Evolutionary conservation across 1,139 yeast genomes (phyloP), one percentile per base, ranked within the genome.

Genomic region (Nadsonia commutata): DNA sequence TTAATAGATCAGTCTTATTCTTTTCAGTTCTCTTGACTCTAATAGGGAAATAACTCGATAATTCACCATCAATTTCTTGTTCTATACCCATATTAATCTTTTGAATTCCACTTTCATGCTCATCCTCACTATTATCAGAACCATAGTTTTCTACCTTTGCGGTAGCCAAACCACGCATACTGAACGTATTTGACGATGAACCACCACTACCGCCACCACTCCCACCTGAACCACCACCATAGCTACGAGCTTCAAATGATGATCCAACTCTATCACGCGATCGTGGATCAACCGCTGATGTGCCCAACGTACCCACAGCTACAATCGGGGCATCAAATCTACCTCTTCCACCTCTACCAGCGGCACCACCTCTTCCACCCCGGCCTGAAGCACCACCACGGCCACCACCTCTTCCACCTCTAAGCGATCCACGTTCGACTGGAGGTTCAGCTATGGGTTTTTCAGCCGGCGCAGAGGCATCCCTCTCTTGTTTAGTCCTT

Each of bases 401-500:
- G 27, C 54, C 42, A n/a, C 50, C 43, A 22, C 46, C 45, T 11
- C 51, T 46, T 6, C 51, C 46, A 8, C 49, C 31, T 7, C 46
- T 45, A 13, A 44, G 38, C 18, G 43, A 40, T 8, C 22, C 20
- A 40, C 40, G 40, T 17, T 42, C 39, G 16, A 39, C 27, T 36
- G 40, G 41, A 4, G 43, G 45, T 22, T 49, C 46, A 8, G 57
- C 61, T 27, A 58, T 65, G 18, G 63, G 61, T 47, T 75, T 72
- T 42, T 72, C 64, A 48, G 69, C 68, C 1, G 86, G 84, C 0
- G 86, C 86, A 36, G 76, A 75, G 39, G 80, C 77, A 22, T 77
- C 93, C 57, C 95, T 67, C 55, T 84, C 95, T 54, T 82, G 90
- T 52, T 83, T 80, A 18, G 85, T 66, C 57, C 84, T 76, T 60